phyloP scores from a whole-genome alignment of 768 basidiomycete species.

The Grammothele lineata region DNA sequence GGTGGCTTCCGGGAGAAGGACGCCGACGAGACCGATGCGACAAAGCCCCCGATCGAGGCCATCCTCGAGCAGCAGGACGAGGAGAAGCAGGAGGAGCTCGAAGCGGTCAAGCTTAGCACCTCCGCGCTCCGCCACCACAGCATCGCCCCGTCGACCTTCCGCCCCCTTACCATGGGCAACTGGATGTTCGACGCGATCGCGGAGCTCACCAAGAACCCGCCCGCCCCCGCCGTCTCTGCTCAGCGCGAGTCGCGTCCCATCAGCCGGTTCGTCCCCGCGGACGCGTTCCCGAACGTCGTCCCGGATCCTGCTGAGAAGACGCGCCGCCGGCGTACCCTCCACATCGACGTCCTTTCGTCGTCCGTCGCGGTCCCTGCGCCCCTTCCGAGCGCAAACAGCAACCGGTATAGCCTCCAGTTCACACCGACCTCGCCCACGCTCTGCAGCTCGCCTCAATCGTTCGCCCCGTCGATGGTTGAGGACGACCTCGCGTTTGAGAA shows the following conservation, averaged over 20 bases:
- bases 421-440: conserved; percentile 49
- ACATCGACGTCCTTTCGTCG: conserved; percentile 29
- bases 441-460: conserved; percentile 25
- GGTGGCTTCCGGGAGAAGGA: conserved; percentile 46
- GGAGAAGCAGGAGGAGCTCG: conserved; percentile 29
- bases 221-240: conserved; percentile 22
- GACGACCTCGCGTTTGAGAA: conserved; percentile 39
- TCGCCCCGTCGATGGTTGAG: conserved; percentile 24
- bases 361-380: conserved; percentile 28
- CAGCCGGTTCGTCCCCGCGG: conserved; percentile 35
- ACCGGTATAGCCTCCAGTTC: conserved; percentile 61
- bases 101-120: conserved; percentile 23
- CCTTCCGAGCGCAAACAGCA: conserved; percentile 30
- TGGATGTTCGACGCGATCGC: conserved; percentile 85
- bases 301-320: conserved; percentile 7
- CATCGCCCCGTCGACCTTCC: conserved; percentile 36
- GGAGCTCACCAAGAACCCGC: conserved; percentile 46
- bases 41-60: conserved; percentile 41
- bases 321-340: conserved; percentile 36
- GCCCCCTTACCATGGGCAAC: conserved; percentile 61
- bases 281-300: conserved; percentile 25
- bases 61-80: conserved; percentile 44
- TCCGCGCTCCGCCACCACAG: conserved; percentile 38
- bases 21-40: conserved; percentile 22
- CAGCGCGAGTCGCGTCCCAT: conserved; percentile 21